Evolutionary conservation across 2,329 filamentous ascomycete species (phyloP).

Genomic region (Fusarium fracticaudum): DNA sequence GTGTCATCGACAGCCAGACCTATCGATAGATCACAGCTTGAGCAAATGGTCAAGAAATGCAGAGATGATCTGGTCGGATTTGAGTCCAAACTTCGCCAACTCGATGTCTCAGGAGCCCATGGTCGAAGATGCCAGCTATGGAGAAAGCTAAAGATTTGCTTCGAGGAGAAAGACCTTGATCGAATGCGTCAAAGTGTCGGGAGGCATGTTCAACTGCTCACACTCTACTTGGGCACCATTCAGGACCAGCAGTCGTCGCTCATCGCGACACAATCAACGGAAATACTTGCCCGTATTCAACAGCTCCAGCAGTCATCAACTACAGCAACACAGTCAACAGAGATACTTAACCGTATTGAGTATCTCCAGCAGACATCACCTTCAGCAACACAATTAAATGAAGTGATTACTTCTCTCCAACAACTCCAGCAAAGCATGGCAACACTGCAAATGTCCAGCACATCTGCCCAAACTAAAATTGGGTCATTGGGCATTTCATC

Average conservation of each 20-base stretch:
- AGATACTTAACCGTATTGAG: background rate
- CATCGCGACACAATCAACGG: background rate
- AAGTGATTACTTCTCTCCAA: background rate
- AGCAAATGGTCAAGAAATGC: background rate
- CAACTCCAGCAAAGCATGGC: background rate
- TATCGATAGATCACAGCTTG: background rate
- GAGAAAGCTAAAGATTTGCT: background rate
- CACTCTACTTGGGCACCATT: background rate
- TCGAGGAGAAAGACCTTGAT: background rate
- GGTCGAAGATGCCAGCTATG: background rate
- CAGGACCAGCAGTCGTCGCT: background rate
- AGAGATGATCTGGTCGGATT: background rate
- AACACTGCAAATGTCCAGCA: rapidly evolving
- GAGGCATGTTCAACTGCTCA: background rate
- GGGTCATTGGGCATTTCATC: background rate
- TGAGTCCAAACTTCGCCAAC: background rate
- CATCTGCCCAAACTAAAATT: background rate
- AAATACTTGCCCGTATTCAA: background rate
- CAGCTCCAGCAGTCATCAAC: rapidly evolving
- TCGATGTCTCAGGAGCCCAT: background rate
- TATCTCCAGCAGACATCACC: background rate
- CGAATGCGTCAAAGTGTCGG: background rate
- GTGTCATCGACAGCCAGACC: background rate
- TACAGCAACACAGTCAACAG: rapidly evolving
- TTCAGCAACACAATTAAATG: background rate